phyloP scores from a whole-genome alignment of 2,329 filamentous ascomycete genomes.

The Volutella citrinella region DNA sequence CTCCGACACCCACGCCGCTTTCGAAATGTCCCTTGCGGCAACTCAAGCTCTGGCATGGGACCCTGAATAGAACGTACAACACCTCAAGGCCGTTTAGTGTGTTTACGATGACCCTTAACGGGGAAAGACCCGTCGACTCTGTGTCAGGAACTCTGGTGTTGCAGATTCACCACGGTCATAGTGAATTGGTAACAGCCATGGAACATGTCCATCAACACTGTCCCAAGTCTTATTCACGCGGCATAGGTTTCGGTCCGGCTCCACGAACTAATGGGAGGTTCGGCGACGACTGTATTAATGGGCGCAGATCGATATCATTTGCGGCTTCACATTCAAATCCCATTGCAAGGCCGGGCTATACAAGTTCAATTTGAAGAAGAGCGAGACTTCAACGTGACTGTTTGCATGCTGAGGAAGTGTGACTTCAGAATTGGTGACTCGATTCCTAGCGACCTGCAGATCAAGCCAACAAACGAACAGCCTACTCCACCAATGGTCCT shows the following conservation, averaged over 20 bases:
- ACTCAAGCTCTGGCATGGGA: slow-evolving; percentile 26
- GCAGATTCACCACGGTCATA: slow-evolving; percentile 20
- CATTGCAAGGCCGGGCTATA: slow-evolving; percentile 22
- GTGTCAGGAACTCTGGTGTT: slow-evolving; percentile 22
- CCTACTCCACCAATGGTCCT: not conserved
- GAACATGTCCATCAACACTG: too few species aligned
- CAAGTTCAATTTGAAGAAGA: slow-evolving; percentile 26
- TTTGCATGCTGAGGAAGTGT: slow-evolving; percentile 30
- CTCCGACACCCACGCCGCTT: slow-evolving; percentile 28
- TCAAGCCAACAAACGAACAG: too few species aligned
- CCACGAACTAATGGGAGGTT: slow-evolving; percentile 24
- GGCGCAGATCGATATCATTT: too few species aligned
- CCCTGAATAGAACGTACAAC: slow-evolving; percentile 17
- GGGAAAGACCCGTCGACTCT: slow-evolving; percentile 14
- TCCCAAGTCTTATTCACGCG: not conserved
- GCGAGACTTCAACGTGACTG: slow-evolving; percentile 31
- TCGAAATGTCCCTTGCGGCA: slow-evolving; percentile 26
- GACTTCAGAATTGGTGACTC: slow-evolving; percentile 26
- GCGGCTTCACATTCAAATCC: slow-evolving; percentile 27
- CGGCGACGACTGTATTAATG: too few species aligned
- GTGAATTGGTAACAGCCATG: slow-evolving; percentile 28
- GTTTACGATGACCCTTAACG: slow-evolving; percentile 28
- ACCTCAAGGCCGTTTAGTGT: slow-evolving; percentile 14
- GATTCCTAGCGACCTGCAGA: slow-evolving; percentile 5
- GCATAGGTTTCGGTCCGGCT: slow-evolving; percentile 29